These are phyloP conservation scores for Violaceomyces palustris DNA, from an alignment of 1,284 basidiomycete genomes.

Conservation along the genomic window DNA sequence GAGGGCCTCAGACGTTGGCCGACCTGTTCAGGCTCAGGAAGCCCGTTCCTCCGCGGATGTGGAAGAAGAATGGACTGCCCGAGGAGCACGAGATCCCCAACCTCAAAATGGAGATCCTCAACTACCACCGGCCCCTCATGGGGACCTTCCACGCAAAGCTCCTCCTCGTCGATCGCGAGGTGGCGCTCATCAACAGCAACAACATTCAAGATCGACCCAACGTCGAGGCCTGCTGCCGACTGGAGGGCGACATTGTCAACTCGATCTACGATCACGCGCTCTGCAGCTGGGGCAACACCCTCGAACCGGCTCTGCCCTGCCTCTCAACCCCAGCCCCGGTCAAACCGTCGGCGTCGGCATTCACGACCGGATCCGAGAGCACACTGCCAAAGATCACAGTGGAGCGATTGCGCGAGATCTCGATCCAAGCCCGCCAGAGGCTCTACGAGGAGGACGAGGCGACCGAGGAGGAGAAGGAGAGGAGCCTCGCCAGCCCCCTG, in stretches of 20 bases:
- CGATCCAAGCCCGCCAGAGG: constrained; percentile 22
- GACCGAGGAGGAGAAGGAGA: constrained; percentile 33
- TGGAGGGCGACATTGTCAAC: constrained; percentile 67
- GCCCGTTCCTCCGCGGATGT: constrained; percentile 39
- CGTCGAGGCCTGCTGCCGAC: constrained; percentile 49
- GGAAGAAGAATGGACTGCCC: constrained; percentile 47
- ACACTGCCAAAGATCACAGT: constrained; percentile 23
- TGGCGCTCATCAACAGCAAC: constrained; percentile 68
- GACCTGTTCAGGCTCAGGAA: constrained; percentile 48
- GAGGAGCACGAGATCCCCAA: constrained; percentile 38
- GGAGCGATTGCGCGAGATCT: constrained; percentile 28
- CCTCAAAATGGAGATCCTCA: constrained; percentile 47
- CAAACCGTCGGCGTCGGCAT: constrained; percentile 22
- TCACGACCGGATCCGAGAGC: constrained; percentile 24
- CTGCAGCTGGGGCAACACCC: constrained; percentile 62
- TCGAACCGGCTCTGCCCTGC: constrained; percentile 63
- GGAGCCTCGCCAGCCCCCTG: constrained; percentile 19
- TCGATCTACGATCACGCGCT: constrained; percentile 70
- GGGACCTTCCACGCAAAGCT: constrained; percentile 77
- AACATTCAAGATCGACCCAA: constrained; percentile 63
- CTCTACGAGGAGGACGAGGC: constrained; percentile 43
- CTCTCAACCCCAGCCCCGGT: constrained; percentile 52
- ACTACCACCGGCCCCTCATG: constrained; percentile 50
- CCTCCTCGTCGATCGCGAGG: constrained; percentile 67
- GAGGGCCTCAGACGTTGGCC: constrained; percentile 44